Percentiles rank a stretch among this genome's conserved stretches.
phyloP scores from a whole-genome alignment of 2,329 filamentous ascomycete genomes.

The Rhexocercosporidium sp. region DNA sequence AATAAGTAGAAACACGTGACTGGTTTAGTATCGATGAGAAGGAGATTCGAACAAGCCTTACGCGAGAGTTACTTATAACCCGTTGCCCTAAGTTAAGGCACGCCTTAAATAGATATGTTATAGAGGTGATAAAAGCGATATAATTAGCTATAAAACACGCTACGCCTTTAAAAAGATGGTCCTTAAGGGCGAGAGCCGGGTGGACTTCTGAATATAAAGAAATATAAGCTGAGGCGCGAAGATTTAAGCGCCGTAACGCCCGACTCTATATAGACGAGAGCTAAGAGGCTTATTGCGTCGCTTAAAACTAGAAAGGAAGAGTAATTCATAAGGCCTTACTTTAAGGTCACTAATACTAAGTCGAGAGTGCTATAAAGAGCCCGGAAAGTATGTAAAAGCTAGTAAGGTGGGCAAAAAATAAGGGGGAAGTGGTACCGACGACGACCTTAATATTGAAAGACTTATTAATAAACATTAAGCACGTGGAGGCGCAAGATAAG shows the following conservation, averaged over 20 bases:
- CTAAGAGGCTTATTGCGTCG: conserved; percentile 3
- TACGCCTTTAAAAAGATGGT: neutral
- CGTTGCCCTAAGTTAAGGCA: neutral
- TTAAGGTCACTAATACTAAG: neutral
- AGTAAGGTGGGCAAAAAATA: neutral
- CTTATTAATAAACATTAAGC: neutral
- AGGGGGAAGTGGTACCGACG: neutral
- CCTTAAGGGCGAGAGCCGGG: neutral
- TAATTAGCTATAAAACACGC: neutral
- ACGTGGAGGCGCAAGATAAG: neutral
- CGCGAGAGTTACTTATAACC: neutral
- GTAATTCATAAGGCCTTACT: neutral
- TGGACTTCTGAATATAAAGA: neutral
- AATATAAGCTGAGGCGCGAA: conserved; percentile 2
- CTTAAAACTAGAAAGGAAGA: conserved; percentile 9
- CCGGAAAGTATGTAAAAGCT: neutral
- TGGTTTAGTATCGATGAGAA: neutral
- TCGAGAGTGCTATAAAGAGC: neutral
- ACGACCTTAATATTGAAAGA: neutral
- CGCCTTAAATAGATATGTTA: neutral
- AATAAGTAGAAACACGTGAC: neutral
- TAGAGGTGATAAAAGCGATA: neutral
- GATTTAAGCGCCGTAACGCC: neutral
- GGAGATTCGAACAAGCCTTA: neutral
- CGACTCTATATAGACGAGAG: neutral